Evolutionary conservation across 1,139 yeast genomes (phyloP), one percentile per base, ranked within the genome.

Genomic region (Taiozyma sp.): DNA sequence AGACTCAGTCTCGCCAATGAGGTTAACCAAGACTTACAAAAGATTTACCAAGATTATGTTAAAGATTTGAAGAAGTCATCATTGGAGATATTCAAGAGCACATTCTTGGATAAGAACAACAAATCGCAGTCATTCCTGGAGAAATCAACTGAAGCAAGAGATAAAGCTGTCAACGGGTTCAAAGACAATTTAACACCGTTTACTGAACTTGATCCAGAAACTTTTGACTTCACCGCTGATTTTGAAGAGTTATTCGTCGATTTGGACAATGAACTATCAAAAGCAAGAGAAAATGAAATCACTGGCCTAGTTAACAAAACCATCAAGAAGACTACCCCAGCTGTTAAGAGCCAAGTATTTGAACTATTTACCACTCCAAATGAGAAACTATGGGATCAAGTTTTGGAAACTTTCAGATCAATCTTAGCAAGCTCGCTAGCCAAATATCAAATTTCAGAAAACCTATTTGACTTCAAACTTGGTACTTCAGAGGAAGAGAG

Each of bases 321-420:
- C 3, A 56, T 70, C 42, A 79, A 76, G 59, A 77, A 67, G 54
- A 66, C 79, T 44, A 65, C 67, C 26, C 62, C 60, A 19, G 68
- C 64, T 2, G 65, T 81, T 53, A 71, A 71, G 55, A 78, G 75
- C 54, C 62, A 65, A 22, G 63, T 79, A 6, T 59, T 68, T 34
- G 72, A 70, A 42, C 70, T 73, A 43, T 61, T 79, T 16, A 63
- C 68, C 28, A 66, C 70, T 24, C 85, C 89, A 5, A 66, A 71
- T 6, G 71, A 64, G 0, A 67, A 71, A 6, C 71, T 83, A 6
- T 88, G 97, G 97, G 87, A 83, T 58, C 67, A 70, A 44, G 73
- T 85, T 24, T 60, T 77, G 52, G 65, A 58, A 1, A 71, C 71
- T 42, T 86, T 89, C 66, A 68, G 76, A 10, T 53, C 60, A 1